Percentiles rank a stretch among this genome's conserved stretches.
Evolutionary conservation across 495 filamentous ascomycete species (phyloP).

Genomic region (Penicillium simplicissimum): DNA sequence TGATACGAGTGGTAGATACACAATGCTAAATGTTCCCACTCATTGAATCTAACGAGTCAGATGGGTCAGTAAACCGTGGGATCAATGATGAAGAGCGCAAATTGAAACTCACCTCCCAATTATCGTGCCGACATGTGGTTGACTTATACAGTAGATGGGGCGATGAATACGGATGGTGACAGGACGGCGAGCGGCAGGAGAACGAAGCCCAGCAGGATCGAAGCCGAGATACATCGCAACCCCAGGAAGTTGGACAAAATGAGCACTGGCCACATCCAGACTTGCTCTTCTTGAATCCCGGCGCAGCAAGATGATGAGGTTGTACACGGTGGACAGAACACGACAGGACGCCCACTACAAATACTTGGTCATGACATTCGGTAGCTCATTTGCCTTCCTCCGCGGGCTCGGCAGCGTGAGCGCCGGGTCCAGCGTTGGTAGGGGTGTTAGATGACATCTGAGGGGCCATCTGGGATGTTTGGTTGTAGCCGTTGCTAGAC

Average conservation of each 20-base stretch:
- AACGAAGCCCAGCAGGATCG: no score
- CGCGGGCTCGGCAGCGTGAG: constrained; percentile 47
- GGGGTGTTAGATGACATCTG: constrained; percentile 47
- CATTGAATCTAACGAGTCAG: constrained; percentile 8
- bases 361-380: constrained; percentile 13
- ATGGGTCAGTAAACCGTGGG: not conserved
- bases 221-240: not conserved
- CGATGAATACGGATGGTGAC: not conserved
- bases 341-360: constrained; percentile 13
- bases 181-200: not conserved
- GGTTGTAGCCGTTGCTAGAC: constrained; percentile 59
- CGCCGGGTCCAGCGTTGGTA: constrained; percentile 34
- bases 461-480: constrained; percentile 50
- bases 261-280: constrained; percentile 2
- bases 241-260: not conserved
- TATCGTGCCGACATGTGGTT: constrained; percentile 13
- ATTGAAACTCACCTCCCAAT: constrained; percentile 7
- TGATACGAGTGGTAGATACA: constrained; percentile 11
- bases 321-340: constrained; percentile 11
- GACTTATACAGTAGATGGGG: constrained; percentile 5
- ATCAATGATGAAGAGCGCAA: not conserved
- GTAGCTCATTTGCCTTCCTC: constrained; percentile 59
- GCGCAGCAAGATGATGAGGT: constrained; percentile 6
- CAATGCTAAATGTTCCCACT: constrained; percentile 14
- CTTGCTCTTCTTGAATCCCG: constrained; percentile 3